Conservation (phyloP, 768 basidiomycete species). For the Pholiota microspora region DNA sequence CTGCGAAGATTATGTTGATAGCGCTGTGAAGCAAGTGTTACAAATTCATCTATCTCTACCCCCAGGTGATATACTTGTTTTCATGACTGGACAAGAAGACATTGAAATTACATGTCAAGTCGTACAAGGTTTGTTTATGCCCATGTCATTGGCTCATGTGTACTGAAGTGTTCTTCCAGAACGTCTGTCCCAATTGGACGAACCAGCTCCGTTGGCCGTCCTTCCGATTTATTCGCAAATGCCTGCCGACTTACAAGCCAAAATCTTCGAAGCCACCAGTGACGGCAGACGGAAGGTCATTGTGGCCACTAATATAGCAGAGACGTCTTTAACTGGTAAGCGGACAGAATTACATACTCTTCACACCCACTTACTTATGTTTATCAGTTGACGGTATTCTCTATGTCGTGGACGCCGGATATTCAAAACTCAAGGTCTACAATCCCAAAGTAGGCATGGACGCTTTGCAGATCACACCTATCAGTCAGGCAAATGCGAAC, state of each 20-base stretch:
- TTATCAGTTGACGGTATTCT: constrained; percentile 89
- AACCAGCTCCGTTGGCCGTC: constrained; percentile 84
- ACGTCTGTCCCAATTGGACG: constrained; percentile 88
- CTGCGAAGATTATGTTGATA: constrained; percentile 98
- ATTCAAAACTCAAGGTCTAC: constrained; percentile 97
- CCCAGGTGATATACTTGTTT: constrained; percentile 92
- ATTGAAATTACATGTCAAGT: constrained; percentile 98
- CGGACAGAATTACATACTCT: not conserved
- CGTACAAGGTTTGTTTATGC: constrained; percentile 62
- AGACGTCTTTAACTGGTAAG: constrained; percentile 91
- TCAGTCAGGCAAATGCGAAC: constrained; percentile 97
- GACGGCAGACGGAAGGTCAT: constrained; percentile 97
- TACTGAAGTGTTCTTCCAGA: constrained; percentile 46
- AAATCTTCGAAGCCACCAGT: constrained; percentile 91
- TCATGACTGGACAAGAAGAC: constrained; percentile 99
- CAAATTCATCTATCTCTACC: constrained; percentile 95
- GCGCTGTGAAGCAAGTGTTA: constrained; percentile 95
- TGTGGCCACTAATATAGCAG: constrained; percentile 98
- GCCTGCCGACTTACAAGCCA: constrained; percentile 98
- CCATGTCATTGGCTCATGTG: not conserved
- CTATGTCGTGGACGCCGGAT: constrained; percentile 95
- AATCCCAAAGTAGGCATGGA: constrained; percentile 99
- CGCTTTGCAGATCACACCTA: constrained; percentile 96
- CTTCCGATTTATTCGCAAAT: constrained; percentile 99
- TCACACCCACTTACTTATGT: constrained; percentile 13